Base-by-base conservation (phyloP, 2,329 filamentous ascomycete genomes). In the Colletotrichum ledebouriae region DNA sequence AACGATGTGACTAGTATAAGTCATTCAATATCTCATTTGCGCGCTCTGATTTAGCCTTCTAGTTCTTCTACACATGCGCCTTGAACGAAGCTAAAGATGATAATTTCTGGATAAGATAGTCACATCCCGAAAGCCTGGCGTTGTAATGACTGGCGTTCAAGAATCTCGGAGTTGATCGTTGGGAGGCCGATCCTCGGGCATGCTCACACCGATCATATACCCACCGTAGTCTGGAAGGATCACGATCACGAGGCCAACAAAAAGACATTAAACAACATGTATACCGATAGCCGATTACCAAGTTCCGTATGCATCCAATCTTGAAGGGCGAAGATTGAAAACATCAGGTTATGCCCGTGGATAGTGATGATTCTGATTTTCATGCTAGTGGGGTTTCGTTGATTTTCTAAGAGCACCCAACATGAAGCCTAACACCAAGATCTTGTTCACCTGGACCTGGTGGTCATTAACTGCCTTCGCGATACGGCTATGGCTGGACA, bases 401-500 rank as follows among this genome's bases (percentile, higher is more conserved):
- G 22, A 22, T 3, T 12, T 37, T 49, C 17, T 6, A 9, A 20
- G n/a, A 22, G 46, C 20, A 20, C 2, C 7, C n/a, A n/a, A 25
- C n/a, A 57, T 57, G 53, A 57, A 41, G 53, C 7, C 37, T 9
- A 6, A 34, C 1, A 9, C 34, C 5, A 57, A 15, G 4, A 9
- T 57, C 6, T 4, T 22, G 6, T 15, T 37, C 12, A 15, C 7
- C 17, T 57, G 37, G 9, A 17, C 17, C 17, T 17, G 17, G 17
- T 42, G 20, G 53, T 37, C 53, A 25, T 44, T 37, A n/a, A 15
- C 53, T 6, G 37, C 37, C 25, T 15, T 57, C 9, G 53, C 53
- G 1, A 15, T 44, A 10, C 53, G 42, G 13, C 37, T 37, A n/a
- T 57, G 53, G 59, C 25, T 37, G n/a, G 47, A 58, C 22, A 49